Percentiles rank a stretch among this genome's conserved stretches.
Conservation (phyloP, 2,329 filamentous ascomycete genomes). For the Balansia obtecta region DNA sequence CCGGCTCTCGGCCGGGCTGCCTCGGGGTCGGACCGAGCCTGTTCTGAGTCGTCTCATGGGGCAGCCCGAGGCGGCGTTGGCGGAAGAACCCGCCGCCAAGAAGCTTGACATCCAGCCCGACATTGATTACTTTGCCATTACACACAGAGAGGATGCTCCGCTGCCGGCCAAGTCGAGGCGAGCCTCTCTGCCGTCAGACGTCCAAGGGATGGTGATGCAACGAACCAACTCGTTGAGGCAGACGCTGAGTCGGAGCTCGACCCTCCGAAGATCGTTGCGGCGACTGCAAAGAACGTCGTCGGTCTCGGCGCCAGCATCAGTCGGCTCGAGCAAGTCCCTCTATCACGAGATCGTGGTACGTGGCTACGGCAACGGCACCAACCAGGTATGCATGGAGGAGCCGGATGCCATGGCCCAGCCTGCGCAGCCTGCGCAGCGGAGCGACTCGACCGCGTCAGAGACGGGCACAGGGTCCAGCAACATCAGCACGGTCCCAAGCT, state of each 20-base stretch:
- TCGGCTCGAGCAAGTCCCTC: slow-evolving; percentile 10
- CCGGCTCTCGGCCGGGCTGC: slow-evolving; percentile 14
- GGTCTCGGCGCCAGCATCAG: slow-evolving; percentile 8
- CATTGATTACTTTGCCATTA: slow-evolving; percentile 40
- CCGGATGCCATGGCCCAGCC: background rate
- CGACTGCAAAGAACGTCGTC: slow-evolving; percentile 16
- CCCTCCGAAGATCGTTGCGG: slow-evolving; percentile 22
- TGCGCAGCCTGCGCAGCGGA: slow-evolving; percentile 11
- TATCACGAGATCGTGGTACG: slow-evolving; percentile 41
- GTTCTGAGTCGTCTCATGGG: slow-evolving; percentile 7
- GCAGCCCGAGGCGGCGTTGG: slow-evolving; percentile 7
- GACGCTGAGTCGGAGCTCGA: slow-evolving; percentile 19
- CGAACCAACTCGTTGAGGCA: slow-evolving; percentile 19
- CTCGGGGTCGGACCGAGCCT: slow-evolving; percentile 18
- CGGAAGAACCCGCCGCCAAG: slow-evolving; percentile 1
- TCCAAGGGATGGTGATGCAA: slow-evolving; percentile 9
- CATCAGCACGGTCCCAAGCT: slow-evolving; percentile 16
- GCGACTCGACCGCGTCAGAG: slow-evolving; percentile 16
- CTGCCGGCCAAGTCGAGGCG: slow-evolving; percentile 4
- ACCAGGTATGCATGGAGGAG: slow-evolving; percentile 21
- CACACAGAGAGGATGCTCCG: slow-evolving; percentile 17
- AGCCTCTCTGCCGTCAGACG: slow-evolving; percentile 5
- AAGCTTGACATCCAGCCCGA: slow-evolving; percentile 39
- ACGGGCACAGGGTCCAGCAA: slow-evolving; percentile 13
- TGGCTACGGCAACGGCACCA: slow-evolving; percentile 42